Evolutionary conservation across 1,139 yeast genomes (phyloP), one percentile per base, ranked within the genome.

Genomic region (Debaryomycetaceae sp.): DNA sequence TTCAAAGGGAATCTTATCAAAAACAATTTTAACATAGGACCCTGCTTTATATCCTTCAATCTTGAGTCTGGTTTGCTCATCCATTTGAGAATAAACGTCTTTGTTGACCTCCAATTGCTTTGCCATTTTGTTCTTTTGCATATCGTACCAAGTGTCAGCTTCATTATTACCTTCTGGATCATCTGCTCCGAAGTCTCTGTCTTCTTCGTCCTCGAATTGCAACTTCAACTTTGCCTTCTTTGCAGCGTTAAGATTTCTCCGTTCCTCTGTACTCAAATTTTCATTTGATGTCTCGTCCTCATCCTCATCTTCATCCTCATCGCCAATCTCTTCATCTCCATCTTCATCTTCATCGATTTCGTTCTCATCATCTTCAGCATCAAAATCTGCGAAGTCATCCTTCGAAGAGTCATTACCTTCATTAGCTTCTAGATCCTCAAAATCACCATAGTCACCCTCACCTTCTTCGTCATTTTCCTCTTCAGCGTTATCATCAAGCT

Each of bases 21-120:
- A 87, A 0, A 90, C 96, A 42, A 95, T 66, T 57, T 93, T 88
- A 41, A 95, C 97, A 61, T 95, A 95, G 0, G 96, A 83, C 29
- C 99, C 99, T 0, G 98, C 95, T 52, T 87, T 80, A 65, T 76
- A 87, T 51, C 99, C 99, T 69, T 93, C 98, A 52, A 95, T 83
- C 52, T 82, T 82, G 48, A 83, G 75, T 57, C 98, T 78, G 22
- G 88, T 81, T 20, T 78, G 87, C 20, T 74, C 75, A 48, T 90
- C 95, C 84, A 95, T 78, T 38, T 80, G 78, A 24, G 81, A 85
- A 48, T 80, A 76, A 61, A 84, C 90, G 5, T 87, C 81, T 63
- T 87, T 87, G 67, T 95, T 95, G 68, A 95, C 90, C 52, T 93
- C 98, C 53, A 88, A 73, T 68, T 95, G 99, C 63, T 93, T 91